phyloP scores from a whole-genome alignment of 495 filamentous ascomycete genomes.

The Penicillium lagena region DNA sequence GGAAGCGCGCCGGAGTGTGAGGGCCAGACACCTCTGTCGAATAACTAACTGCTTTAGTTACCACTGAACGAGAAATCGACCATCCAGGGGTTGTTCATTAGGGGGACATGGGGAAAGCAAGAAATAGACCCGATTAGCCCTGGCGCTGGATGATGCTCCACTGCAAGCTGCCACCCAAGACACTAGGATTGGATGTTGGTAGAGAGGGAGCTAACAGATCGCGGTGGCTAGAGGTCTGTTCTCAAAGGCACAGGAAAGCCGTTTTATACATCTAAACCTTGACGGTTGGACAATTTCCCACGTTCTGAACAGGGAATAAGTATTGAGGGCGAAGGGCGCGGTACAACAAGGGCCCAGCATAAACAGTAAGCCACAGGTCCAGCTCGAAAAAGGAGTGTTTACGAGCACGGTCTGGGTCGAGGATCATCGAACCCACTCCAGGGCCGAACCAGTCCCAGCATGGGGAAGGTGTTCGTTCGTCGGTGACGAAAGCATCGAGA shows the following conservation, averaged over 20 bases:
- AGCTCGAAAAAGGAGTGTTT: slow-evolving; percentile 3
- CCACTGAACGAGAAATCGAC: slow-evolving; percentile 4
- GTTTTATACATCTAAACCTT: too few species aligned
- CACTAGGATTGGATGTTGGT: slow-evolving; percentile 6
- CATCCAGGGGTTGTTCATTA: slow-evolving; percentile 34
- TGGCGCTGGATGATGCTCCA: slow-evolving; percentile 23
- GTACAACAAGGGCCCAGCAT: too few species aligned
- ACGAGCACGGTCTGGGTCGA: not conserved
- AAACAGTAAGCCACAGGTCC: not conserved
- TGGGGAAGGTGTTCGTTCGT: slow-evolving; percentile 24
- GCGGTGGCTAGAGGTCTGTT: too few species aligned
- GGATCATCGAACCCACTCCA: not conserved
- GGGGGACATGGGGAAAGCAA: slow-evolving; percentile 29
- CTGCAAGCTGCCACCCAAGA: slow-evolving; percentile 28
- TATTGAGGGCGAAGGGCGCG: too few species aligned
- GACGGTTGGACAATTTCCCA: too few species aligned
- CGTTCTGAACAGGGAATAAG: too few species aligned
- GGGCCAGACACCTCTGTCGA: too few species aligned
- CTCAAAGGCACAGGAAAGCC: too few species aligned
- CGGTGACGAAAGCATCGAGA: slow-evolving; percentile 1
- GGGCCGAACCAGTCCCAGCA: not conserved
- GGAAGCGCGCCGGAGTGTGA: slow-evolving; percentile 7
- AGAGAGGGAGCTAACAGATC: too few species aligned
- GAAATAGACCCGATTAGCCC: slow-evolving; percentile 30
- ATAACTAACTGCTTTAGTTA: too few species aligned